Conservation (phyloP, 140 eudicot genomes). For the Flaveria floridana region DNA sequence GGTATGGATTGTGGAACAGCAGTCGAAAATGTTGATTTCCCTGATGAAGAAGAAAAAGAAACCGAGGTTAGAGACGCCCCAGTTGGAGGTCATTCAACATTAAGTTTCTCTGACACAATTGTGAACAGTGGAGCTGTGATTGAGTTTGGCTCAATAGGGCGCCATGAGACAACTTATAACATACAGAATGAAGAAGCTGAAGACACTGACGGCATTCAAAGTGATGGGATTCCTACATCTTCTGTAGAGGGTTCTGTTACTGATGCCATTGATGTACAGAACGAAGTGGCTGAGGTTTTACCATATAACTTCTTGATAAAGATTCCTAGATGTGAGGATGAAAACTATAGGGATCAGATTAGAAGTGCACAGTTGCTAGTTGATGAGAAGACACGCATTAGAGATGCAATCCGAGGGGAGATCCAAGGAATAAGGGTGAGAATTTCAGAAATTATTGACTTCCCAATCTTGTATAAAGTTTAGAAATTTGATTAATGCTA, state of each 20-base stretch:
- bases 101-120: constrained; percentile 25
- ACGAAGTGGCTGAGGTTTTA: constrained; percentile 31
- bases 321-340: constrained; percentile 80
- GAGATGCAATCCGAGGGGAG: constrained; percentile 59
- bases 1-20: constrained; percentile 22
- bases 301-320: constrained; percentile 60
- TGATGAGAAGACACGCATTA: constrained; percentile 61
- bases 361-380: constrained; percentile 54
- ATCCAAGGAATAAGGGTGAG: constrained; percentile 54
- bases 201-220: constrained; percentile 31
- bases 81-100: constrained; percentile 26
- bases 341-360: constrained; percentile 49
- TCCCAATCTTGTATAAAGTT: constrained; percentile 6
- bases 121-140: constrained; percentile 29
- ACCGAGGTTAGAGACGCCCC: constrained; percentile 30
- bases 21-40: constrained; percentile 30
- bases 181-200: constrained; percentile 28
- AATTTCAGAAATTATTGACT: constrained; percentile 10
- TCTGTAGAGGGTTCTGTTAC: constrained; percentile 38
- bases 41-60: constrained; percentile 36
- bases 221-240: constrained; percentile 34
- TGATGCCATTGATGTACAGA: constrained; percentile 42
- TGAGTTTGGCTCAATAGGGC: constrained; percentile 48
- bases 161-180: constrained; percentile 29
- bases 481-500: constrained; percentile 10